A percentile compares a stretch with the other conserved stretches of the same genome.
These are phyloP conservation scores for Corymbia citriodora DNA, from an alignment of 441 rosid species.

Conservation along the genomic window DNA sequence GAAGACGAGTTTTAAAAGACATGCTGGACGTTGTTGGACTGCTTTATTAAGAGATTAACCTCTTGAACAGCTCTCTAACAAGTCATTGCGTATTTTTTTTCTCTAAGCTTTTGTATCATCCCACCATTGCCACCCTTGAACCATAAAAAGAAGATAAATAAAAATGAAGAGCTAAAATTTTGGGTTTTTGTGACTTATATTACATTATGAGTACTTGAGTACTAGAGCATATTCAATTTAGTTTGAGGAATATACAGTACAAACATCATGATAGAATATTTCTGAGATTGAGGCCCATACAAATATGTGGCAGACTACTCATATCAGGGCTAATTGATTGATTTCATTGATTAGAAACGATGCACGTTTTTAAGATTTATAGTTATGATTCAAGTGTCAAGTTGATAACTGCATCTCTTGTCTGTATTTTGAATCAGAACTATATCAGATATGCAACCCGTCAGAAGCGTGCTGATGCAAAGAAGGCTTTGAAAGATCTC, in stretches of 20 bases:
- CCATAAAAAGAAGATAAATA: neutral
- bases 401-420: neutral
- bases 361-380: neutral
- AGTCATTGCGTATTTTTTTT: neutral
- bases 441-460: slow-evolving; percentile 31
- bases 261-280: neutral
- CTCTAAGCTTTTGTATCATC: neutral
- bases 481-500: slow-evolving; percentile 45
- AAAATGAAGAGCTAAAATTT: neutral
- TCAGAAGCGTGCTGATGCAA: slow-evolving; percentile 48
- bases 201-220: neutral
- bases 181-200: neutral
- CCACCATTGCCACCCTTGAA: neutral
- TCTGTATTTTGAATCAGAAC: slow-evolving; percentile 18
- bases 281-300: neutral
- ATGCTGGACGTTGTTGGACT: neutral
- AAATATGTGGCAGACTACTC: neutral
- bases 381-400: neutral
- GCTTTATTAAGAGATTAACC: neutral
- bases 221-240: neutral
- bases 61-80: neutral
- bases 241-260: neutral
- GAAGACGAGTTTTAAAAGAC: neutral
- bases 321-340: neutral
- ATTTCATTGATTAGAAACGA: neutral